These are phyloP conservation scores for Rubia tinctorum DNA, from an alignment of 305 asterid genomes.

Conservation along the genomic window DNA sequence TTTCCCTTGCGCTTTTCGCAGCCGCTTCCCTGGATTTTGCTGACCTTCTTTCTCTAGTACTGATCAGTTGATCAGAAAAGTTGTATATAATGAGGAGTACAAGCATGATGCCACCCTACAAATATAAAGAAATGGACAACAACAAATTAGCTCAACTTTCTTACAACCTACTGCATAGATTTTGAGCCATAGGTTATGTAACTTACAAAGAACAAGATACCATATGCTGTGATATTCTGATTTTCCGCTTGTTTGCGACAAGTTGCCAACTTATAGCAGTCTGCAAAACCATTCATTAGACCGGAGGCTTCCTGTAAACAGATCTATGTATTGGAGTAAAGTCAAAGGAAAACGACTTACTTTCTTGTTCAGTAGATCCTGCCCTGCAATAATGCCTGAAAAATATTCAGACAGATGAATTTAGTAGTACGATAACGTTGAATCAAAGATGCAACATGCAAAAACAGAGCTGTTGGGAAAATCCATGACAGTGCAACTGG, in stretches of 20 bases:
- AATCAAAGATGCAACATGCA: conserved; percentile 3
- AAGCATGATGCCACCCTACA: conserved; percentile 50
- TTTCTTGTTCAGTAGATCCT: conserved; percentile 60
- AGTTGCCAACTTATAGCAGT: conserved; percentile 59
- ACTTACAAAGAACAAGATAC: conserved; percentile 71
- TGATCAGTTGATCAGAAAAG: conserved; percentile 63
- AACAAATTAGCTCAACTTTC: neutral
- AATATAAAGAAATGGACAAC: conserved; percentile 12
- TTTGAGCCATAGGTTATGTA: neutral
- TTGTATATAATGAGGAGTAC: conserved; percentile 59
- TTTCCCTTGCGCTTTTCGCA: conserved; percentile 64
- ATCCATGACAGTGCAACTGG: neutral
- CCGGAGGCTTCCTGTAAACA: neutral
- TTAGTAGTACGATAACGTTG: conserved; percentile 5
- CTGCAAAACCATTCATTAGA: conserved; percentile 36
- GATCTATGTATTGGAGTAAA: neutral
- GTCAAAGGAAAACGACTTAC: conserved; percentile 28
- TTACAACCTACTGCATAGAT: neutral
- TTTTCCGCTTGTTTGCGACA: conserved; percentile 47
- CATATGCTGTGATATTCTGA: conserved; percentile 74
- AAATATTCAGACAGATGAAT: conserved; percentile 11
- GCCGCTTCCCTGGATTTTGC: conserved; percentile 94
- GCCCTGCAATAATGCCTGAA: conserved; percentile 77
- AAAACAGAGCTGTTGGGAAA: neutral
- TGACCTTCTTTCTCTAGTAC: conserved; percentile 51